phyloP scores from a whole-genome alignment of 2,329 filamentous ascomycete genomes.

The Ambrosiella cleistominuta region DNA sequence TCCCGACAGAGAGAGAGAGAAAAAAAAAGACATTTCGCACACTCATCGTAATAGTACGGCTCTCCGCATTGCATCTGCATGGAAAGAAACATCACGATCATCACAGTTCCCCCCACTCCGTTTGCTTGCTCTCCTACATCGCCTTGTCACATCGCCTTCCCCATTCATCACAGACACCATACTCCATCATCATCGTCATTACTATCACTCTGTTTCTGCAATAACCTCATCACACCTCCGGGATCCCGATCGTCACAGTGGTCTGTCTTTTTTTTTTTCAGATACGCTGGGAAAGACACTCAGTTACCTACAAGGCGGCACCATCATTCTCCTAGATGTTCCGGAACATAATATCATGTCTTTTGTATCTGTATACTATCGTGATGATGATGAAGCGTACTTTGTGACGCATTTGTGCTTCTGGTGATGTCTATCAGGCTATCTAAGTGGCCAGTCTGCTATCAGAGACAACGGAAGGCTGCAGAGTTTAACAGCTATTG shows the following conservation, averaged over 20 bases:
- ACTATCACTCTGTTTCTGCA: neutral
- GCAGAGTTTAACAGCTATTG: neutral
- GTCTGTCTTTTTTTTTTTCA: no score
- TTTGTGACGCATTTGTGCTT: neutral
- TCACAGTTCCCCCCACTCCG: neutral
- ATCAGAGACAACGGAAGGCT: neutral
- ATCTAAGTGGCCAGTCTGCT: neutral
- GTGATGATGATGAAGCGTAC: neutral
- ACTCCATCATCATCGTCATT: neutral
- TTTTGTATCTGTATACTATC: neutral
- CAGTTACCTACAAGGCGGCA: neutral
- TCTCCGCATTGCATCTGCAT: constrained; percentile 1
- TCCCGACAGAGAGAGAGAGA: neutral
- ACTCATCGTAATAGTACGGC: neutral
- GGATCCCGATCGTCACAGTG: no score
- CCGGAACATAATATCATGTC: neutral
- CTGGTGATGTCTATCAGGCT: neutral
- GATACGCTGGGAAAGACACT: no score
- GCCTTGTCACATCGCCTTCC: neutral
- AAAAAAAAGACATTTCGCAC: constrained; percentile 1
- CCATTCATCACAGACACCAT: neutral
- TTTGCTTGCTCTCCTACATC: neutral
- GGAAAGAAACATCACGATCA: neutral
- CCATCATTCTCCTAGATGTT: neutral
- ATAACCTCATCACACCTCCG: neutral